Conservation (phyloP, 139 green algal genomes). For the Chlorella sp. region DNA sequence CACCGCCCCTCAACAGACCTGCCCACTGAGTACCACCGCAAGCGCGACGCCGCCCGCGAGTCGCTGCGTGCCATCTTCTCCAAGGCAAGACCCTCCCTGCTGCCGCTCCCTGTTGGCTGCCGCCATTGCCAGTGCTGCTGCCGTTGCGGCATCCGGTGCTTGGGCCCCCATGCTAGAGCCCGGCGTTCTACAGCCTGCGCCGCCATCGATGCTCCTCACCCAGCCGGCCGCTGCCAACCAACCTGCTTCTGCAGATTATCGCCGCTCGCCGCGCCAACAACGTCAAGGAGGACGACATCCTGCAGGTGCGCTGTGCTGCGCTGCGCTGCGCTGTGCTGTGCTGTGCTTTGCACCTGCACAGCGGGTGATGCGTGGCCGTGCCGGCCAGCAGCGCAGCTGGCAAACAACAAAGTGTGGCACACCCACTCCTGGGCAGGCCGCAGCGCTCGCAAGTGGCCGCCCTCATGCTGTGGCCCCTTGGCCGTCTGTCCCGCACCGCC, state of each 20-base stretch:
- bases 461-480: no score
- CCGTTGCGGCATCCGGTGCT: no score
- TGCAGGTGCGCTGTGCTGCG: conserved; percentile 70
- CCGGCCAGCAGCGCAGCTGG: no score
- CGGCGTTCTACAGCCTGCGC: not conserved
- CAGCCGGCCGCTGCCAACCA: not conserved
- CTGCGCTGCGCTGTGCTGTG: no score
- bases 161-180: no score
- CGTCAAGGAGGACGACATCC: conserved; percentile 87
- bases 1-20: conserved; percentile 53
- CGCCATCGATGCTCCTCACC: not conserved
- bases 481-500: no score
- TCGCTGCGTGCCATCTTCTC: conserved; percentile 84
- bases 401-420: not conserved
- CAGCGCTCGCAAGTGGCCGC: not conserved
- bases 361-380: not conserved
- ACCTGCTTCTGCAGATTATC: conserved; percentile 72
- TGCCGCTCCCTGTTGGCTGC: not conserved
- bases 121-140: not conserved
- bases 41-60: conserved; percentile 81
- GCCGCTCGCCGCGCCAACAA: conserved; percentile 64
- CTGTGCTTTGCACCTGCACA: not conserved
- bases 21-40: conserved; percentile 88
- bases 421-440: no score
- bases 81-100: conserved; percentile 19